These are phyloP conservation scores for Camillea tinctor DNA, from an alignment of 2,329 filamentous ascomycete species.

Conservation along the genomic window DNA sequence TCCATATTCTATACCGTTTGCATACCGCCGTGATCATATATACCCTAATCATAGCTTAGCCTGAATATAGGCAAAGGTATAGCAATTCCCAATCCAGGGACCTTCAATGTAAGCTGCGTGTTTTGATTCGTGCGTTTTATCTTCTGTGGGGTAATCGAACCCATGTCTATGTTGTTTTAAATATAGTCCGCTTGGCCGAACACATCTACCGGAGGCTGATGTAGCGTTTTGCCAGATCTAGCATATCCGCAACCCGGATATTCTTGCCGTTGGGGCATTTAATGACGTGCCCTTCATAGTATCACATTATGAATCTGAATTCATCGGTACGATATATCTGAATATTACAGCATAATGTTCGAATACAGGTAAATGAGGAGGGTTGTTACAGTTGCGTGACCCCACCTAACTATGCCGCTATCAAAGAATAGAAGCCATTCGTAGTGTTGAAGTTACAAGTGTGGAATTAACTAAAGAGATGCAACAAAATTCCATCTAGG, in stretches of 20 bases:
- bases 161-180: background rate
- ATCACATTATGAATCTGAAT: no score
- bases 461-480: no score
- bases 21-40: background rate
- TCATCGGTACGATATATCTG: no score
- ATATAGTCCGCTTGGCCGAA: background rate
- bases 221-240: background rate
- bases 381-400: no score
- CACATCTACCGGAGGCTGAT: background rate
- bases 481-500: no score
- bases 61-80: background rate
- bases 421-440: no score
- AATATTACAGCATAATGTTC: no score
- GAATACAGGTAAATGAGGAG: no score
- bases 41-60: background rate
- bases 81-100: background rate
- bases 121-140: background rate
- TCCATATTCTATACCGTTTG: background rate
- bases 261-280: background rate
- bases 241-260: background rate
- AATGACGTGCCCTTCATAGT: background rate
- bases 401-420: no score
- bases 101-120: background rate
- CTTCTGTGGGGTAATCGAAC: background rate
- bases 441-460: no score